Evolutionary conservation across 2,329 filamentous ascomycete genomes (phyloP), one percentile per base, ranked within the genome.

Genomic region (Podosphaera fusca): DNA sequence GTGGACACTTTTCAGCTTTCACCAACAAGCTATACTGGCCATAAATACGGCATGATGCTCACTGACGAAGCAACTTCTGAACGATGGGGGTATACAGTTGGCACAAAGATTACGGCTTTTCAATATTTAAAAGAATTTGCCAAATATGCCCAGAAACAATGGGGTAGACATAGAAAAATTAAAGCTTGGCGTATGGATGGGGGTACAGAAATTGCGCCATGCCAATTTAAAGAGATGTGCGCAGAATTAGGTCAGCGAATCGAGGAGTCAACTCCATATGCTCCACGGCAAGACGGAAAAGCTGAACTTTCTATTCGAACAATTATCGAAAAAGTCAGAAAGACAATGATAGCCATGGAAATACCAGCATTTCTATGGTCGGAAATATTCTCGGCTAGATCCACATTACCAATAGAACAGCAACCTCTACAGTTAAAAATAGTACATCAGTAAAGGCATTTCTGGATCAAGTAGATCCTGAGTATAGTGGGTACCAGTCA

Each of bases 241-340:
- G 2, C 51, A 54, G 8, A 54, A 31, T 51, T 55, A 38, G 57
- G 53, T 34, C 45, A 34, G 33, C 31, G 54, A n/a, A 45, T 59
- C 31, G 42, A 55, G 40, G 30, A 30, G 45, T 46, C 54, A 2
- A 55, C 36, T 7, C 54, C 54, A 46, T 47, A 47, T 46, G 42
- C 38, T 21, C 54, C 40, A 3, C 34, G 42, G 54, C 54, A 55
- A 46, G 54, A 47, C n/a, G 54, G 54, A 2, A 55, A 21, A 34
- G 36, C 54, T 34, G 54, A 55, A 55, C 36, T 8, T 46, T 45
- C 54, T 14, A 55, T 46, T 33, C 9, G 54, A 45, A 47, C 42
- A 2, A 46, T 55, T 21, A 21, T 21, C 21, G 21, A 21, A 21
- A 21, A 21, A 21, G 21, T 21, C 21, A 21, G 21, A 21, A 21